Conservation (phyloP, 306 rosid species). For the Oemleria cerasiformis region DNA sequence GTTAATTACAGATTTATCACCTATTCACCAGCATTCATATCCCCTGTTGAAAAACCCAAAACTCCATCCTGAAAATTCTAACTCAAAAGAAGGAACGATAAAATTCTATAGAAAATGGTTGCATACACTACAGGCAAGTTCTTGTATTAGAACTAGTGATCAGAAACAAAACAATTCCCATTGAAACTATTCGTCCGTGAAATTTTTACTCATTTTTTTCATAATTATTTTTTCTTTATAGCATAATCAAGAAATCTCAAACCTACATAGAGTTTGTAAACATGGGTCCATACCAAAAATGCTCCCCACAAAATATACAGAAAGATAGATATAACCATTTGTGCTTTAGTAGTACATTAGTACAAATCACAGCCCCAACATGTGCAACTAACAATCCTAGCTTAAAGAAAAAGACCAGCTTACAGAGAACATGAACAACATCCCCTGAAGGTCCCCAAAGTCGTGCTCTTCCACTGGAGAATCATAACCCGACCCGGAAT, state of each 20-base stretch:
- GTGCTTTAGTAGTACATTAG: not conserved
- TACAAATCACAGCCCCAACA: not conserved
- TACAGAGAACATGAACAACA: slow-evolving; percentile 94
- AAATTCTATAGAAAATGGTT: not conserved
- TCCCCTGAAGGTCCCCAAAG: slow-evolving; percentile 71
- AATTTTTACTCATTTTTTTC: not conserved
- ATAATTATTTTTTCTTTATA: not conserved
- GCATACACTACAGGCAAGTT: not conserved
- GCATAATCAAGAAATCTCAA: not conserved
- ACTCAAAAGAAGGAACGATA: not conserved
- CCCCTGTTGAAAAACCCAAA: slow-evolving; percentile 1
- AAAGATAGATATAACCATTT: not conserved
- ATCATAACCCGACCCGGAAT: slow-evolving; percentile 44
- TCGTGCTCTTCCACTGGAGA: slow-evolving; percentile 59
- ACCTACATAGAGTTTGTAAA: not conserved
- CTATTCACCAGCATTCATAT: not conserved
- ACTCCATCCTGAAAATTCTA: not conserved
- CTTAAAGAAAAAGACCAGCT: slow-evolving; percentile 23
- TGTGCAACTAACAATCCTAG: not conserved
- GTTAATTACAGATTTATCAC: slow-evolving; percentile 24
- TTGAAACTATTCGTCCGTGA: not conserved
- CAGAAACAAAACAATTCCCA: not conserved
- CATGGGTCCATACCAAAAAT: not conserved
- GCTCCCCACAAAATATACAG: not conserved
- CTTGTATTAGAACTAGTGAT: not conserved